Conservation (phyloP, 306 rosid species). For the Comarum palustre region DNA sequence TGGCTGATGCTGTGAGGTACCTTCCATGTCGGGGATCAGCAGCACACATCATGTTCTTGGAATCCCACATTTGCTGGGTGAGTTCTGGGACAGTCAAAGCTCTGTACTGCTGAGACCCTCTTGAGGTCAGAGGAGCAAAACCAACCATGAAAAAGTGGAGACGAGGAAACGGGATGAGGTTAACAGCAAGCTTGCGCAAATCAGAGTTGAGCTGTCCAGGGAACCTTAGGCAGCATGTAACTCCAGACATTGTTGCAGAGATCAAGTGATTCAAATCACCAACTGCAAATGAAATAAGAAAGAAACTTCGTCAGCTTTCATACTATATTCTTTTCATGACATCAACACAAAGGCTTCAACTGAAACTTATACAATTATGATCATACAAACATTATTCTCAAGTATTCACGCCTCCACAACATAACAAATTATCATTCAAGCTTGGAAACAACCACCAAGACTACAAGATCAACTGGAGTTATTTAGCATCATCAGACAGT, state of each 20-base stretch:
- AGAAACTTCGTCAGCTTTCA: not conserved
- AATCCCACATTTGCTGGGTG: slow-evolving; percentile 48
- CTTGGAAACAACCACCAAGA: too few relatives aligned
- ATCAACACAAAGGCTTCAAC: too few relatives aligned
- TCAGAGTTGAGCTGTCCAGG: slow-evolving; percentile 50
- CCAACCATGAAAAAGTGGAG: slow-evolving; percentile 52
- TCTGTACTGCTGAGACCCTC: slow-evolving; percentile 44
- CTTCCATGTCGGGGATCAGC: slow-evolving; percentile 45
- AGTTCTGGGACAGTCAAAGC: slow-evolving; percentile 42
- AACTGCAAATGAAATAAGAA: slow-evolving; percentile 1
- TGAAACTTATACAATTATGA: too few relatives aligned
- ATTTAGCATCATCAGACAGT: not conserved
- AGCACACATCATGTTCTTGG: slow-evolving; percentile 48
- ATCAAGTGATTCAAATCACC: slow-evolving; percentile 48
- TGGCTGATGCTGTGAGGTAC: slow-evolving; percentile 42
- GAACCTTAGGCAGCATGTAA: slow-evolving; percentile 41
- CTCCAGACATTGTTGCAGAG: slow-evolving; percentile 46
- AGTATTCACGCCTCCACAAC: not conserved
- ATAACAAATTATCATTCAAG: not conserved
- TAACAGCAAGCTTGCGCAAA: slow-evolving; percentile 41
- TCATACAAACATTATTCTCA: not conserved
- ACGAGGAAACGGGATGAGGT: slow-evolving; percentile 44
- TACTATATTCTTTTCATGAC: not conserved
- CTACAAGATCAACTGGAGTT: not conserved
- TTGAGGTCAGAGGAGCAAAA: slow-evolving; percentile 42